These are phyloP conservation scores for Neurospora tetraspora DNA, from an alignment of 495 filamentous ascomycete genomes.

Conservation along the genomic window DNA sequence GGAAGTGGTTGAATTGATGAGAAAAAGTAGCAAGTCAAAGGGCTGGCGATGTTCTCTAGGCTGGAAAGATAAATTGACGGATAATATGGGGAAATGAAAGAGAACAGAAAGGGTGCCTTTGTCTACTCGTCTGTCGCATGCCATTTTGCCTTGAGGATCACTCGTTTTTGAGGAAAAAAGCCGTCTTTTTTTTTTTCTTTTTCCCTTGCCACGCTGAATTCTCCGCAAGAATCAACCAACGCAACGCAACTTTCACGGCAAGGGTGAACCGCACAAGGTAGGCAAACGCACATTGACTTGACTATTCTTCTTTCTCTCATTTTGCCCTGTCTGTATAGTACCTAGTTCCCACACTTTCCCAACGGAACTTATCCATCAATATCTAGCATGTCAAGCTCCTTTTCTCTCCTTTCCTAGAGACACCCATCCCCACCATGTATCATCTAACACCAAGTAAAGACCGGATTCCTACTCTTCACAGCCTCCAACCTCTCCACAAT, in stretches of 20 bases:
- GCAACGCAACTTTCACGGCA: not conserved
- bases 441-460: conserved; percentile 89
- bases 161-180: not conserved
- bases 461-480: conserved; percentile 88
- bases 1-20: not conserved
- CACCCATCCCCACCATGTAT: not conserved
- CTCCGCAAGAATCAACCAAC: not conserved
- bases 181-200: not conserved
- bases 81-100: not conserved
- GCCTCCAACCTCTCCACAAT: conserved; percentile 94
- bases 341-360: not conserved
- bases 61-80: not conserved
- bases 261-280: not conserved
- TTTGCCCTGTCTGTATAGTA: not conserved
- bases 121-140: not conserved
- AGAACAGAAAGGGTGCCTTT: not conserved
- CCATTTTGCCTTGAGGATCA: not conserved
- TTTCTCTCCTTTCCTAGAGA: not conserved
- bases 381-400: not conserved
- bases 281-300: not conserved
- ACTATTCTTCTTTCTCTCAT: not conserved
- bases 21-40: not conserved
- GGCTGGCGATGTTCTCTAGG: not conserved
- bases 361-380: not conserved
- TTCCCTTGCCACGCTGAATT: not conserved